These are phyloP conservation scores for Phytophthora colocasiae DNA, from an alignment of 352 stramenopile species.

Conservation along the genomic window DNA sequence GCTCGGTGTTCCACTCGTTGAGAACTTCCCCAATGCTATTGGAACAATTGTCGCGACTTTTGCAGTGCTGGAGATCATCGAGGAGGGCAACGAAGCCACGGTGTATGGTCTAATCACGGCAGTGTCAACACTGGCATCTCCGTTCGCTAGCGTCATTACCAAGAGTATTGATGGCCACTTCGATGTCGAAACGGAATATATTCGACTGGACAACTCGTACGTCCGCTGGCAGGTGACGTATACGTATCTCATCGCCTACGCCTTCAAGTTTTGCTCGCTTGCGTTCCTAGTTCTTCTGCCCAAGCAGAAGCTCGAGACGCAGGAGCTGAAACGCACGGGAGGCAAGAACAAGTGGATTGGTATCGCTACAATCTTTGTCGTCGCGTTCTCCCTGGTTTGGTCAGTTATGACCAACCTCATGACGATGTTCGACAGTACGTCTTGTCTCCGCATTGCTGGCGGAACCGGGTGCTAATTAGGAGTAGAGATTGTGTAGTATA, in stretches of 20 bases:
- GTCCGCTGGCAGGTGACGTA: conserved; percentile 44
- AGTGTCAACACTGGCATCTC: conserved; percentile 33
- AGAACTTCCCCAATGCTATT: conserved; percentile 36
- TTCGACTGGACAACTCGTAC: conserved; percentile 36
- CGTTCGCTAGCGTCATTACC: conserved; percentile 40
- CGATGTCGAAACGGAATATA: conserved; percentile 28
- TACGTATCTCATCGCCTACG: conserved; percentile 42
- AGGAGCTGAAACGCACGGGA: conserved; percentile 32
- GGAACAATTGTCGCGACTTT: conserved; percentile 39
- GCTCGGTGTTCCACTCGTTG: conserved; percentile 17
- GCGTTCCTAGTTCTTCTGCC: conserved; percentile 39
- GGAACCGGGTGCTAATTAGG: conserved; percentile 35
- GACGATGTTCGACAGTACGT: conserved; percentile 41
- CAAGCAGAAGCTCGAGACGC: conserved; percentile 31
- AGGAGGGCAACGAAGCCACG: conserved; percentile 44
- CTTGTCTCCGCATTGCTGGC: conserved; percentile 41
- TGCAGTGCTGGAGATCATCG: conserved; percentile 43
- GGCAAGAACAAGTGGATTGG: conserved; percentile 37
- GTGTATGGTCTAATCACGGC: conserved; percentile 48
- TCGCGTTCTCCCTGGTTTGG: conserved; percentile 29
- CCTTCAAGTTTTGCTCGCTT: conserved; percentile 38
- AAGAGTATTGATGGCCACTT: conserved; percentile 37
- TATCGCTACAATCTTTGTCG: conserved; percentile 27
- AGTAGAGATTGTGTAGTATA: too few relatives aligned
- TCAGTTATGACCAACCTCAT: conserved; percentile 47